Base-by-base conservation (phyloP, 768 basidiomycete species). In the Mycena olivaceomarginata region DNA sequence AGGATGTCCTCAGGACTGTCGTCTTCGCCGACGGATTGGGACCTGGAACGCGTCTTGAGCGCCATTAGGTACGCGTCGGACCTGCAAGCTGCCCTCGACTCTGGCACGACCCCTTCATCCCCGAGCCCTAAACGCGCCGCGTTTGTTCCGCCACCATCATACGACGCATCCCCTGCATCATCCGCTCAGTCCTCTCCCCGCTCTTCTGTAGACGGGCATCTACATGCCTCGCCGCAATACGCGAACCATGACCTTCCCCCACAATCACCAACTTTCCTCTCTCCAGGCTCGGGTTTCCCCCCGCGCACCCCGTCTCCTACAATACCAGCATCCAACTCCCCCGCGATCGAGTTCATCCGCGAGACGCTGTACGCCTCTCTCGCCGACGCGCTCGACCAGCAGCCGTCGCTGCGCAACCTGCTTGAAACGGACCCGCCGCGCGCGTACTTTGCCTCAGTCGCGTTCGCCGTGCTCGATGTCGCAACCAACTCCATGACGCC, bases 341-440 rank as follows among this genome's bases (percentile, higher is more conserved):
- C 91, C 5, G 93, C 92, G 0, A 94, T 97, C 77, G 91, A 93
- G 70, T 88, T 94, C 81, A 97, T 97, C 75, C 94, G 96, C 39
- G 96, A 97, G 84, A 96, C 96, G 0, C 90, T 97, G n/a, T 97
- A 97, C 83, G 95, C 96, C 0, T 91, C 95, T 2, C 88, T 97
- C 4, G 95, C 90, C 0, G 95, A 95, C 77, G 92, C 90, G 0
- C 88, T 97, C 60, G 90, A 92, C 65, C 86, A 87, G 5, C 89
- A 88, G 15, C 89, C 90, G 0, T 86, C 89, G 4, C 89, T 97
- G 8, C 90, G 90, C 4, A 72, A 80, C 0, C 88, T 94, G 12
- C 90, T 97, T 71, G 85, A 85, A n/a, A 80, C 81, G 16, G 95
- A 97, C 81, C 92, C 92, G 0, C 85, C 93, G 0, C 90, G 94